phyloP scores from a whole-genome alignment of 2,329 filamentous ascomycete species.

The Ascochyta koolunga region DNA sequence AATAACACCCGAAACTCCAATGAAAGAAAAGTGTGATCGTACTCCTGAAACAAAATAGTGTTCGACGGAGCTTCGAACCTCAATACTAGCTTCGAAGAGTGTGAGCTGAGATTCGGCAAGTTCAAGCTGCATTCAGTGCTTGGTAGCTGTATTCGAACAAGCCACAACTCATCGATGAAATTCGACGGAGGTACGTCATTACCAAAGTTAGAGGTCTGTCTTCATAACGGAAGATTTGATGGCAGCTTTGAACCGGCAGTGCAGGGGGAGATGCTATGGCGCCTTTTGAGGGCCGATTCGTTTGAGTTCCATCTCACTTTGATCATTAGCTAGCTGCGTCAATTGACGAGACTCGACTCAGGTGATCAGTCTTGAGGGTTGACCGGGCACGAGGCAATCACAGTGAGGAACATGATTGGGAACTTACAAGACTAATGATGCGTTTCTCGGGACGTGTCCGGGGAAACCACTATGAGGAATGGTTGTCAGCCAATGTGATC shows the following conservation, averaged over 20 bases:
- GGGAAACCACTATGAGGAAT: conserved; percentile 70
- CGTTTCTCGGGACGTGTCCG: conserved; percentile 74
- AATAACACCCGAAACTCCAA: neutral
- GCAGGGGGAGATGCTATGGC: conserved; percentile 8
- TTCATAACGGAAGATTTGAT: neutral
- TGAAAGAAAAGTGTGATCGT: neutral
- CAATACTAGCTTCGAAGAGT: too few relatives aligned
- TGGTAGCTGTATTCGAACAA: too few relatives aligned
- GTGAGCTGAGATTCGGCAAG: too few relatives aligned
- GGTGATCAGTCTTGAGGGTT: too few relatives aligned
- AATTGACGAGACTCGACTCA: too few relatives aligned
- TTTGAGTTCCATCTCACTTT: conserved; percentile 14
- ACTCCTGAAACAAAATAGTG: neutral
- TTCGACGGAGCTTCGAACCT: too few relatives aligned
- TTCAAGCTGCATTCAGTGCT: too few relatives aligned
- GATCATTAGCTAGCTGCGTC: neutral
- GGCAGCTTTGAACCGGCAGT: neutral
- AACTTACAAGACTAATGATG: conserved; percentile 84
- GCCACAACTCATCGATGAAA: too few relatives aligned
- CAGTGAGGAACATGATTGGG: neutral
- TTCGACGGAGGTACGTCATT: neutral
- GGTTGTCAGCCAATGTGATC: conserved; percentile 25
- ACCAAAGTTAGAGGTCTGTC: too few relatives aligned
- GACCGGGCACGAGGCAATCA: too few relatives aligned
- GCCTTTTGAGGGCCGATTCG: conserved; percentile 10